Evolutionary conservation across 2,329 filamentous ascomycete genomes (phyloP), one percentile per base, ranked within the genome.

Genomic region (Talaromyces sp.): DNA sequence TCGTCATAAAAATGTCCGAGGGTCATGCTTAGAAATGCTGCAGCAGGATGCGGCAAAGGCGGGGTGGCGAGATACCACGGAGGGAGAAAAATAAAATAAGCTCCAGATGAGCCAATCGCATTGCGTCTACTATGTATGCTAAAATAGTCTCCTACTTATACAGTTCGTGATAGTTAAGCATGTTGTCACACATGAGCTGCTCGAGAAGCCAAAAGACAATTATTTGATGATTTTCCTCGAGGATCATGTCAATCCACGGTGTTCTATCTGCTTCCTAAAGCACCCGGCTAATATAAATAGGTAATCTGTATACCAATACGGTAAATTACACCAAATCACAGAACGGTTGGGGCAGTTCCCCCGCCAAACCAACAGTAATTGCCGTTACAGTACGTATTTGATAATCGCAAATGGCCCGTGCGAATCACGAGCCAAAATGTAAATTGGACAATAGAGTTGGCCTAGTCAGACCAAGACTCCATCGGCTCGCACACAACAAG

Each of bases 1-100:
- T 8, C 8, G 44, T 28, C 44, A 6, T 28, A 16, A 28, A 48
- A 28, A n/a, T 48, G 44, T n/a, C 12, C 42, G 21, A n/a, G 25
- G 6, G 46, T 48, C 23, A 28, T 39, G 59, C 59, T 61, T 61
- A 61, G 48, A 55, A 61, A 61, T 61, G 25, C 58, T 31, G 31
- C 8, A 58, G 28, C 18, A n/a, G 48, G 23, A 54, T 48, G 54
- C 54, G 35, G 54, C 33, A 28, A 37, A 44, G 46, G 59, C 48
- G 59, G 58, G 59, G 59, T 55, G 59, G 58, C 58, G 48, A 54
- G 12, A 23, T 31, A 23, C 5, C 3, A 21, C 21, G 21, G 31
- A 21, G 37, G 37, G 37, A 54, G 37, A 18, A 35, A 54, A 54
- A 35, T 12, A 35, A 54, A 54, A 35, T 54, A 54, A 54, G 50